Percentiles rank a stretch among this genome's conserved stretches.
Evolutionary conservation across 2,329 filamentous ascomycete genomes (phyloP).

Genomic region (Trichophyton mentagrophytes): DNA sequence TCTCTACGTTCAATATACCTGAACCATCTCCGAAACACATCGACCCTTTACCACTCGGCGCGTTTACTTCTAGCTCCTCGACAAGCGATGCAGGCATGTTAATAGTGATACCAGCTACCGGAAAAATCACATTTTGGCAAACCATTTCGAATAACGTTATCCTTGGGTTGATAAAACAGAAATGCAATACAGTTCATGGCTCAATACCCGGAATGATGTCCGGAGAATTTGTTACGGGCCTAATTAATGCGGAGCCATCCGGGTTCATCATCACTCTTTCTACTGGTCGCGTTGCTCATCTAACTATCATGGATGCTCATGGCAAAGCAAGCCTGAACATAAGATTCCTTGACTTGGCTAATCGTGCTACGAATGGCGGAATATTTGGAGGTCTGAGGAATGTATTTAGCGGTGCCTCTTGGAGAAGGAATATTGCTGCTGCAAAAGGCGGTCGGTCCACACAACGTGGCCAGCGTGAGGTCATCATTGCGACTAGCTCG

Average conservation of each 20-base stretch:
- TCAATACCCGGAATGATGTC: constrained; percentile 60
- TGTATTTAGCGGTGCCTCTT: constrained; percentile 55
- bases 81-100: constrained; percentile 76
- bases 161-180: constrained; percentile 68
- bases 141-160: constrained; percentile 81
- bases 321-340: constrained; percentile 70
- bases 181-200: constrained; percentile 66
- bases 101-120: constrained; percentile 68
- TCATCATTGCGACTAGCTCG: constrained; percentile 65
- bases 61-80: constrained; percentile 66
- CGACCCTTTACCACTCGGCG: constrained; percentile 68
- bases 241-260: constrained; percentile 73
- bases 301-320: constrained; percentile 74
- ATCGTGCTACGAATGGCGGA: constrained; percentile 48
- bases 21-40: constrained; percentile 48
- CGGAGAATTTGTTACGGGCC: constrained; percentile 62
- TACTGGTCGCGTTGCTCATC: constrained; percentile 71
- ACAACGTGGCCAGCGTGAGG: constrained; percentile 69
- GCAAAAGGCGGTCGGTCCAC: constrained; percentile 60
- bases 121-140: constrained; percentile 89
- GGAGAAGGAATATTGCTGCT: constrained; percentile 66
- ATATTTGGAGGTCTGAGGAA: constrained; percentile 72
- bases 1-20: constrained; percentile 67
- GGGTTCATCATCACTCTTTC: constrained; percentile 79
- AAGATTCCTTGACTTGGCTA: constrained; percentile 49